A percentile compares a stretch with the other conserved stretches of the same genome.
These are phyloP conservation scores for Truncatella angustata DNA, from an alignment of 2,329 filamentous ascomycete genomes.

Conservation along the genomic window DNA sequence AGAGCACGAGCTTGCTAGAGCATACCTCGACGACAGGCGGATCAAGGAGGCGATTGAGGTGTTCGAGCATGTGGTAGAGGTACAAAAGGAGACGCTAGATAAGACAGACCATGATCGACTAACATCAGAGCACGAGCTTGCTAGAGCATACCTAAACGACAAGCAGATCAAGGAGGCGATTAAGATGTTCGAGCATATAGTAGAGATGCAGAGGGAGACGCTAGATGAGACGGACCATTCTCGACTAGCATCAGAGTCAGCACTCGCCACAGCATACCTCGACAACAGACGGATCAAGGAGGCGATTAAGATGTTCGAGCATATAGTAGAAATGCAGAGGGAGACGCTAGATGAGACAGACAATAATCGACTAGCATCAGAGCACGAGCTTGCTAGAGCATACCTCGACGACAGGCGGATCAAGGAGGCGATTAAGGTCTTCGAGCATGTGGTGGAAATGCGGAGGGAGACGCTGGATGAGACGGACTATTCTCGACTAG, in stretches of 20 bases:
- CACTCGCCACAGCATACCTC: constrained; percentile 20
- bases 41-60: constrained; percentile 13
- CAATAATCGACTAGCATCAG: background rate
- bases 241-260: background rate
- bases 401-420: constrained; percentile 11
- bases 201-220: background rate
- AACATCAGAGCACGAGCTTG: background rate
- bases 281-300: constrained; percentile 6
- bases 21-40: background rate
- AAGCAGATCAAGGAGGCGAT: constrained; percentile 12
- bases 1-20: background rate
- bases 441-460: constrained; percentile 9
- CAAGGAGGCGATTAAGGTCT: constrained; percentile 13
- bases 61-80: constrained; percentile 9
- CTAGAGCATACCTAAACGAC: background rate
- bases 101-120: constrained; percentile 5
- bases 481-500: background rate
- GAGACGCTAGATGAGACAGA: background rate
- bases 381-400: constrained; percentile 17
- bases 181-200: constrained; percentile 11
- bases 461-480: background rate
- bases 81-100: background rate
- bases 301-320: constrained; percentile 13
- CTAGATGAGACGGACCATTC: background rate
- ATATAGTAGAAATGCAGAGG: background rate